A percentile compares a stretch with the other conserved stretches of the same genome.
Evolutionary conservation across 2,329 filamentous ascomycete species (phyloP).

Genomic region (Sporothrix humicola): DNA sequence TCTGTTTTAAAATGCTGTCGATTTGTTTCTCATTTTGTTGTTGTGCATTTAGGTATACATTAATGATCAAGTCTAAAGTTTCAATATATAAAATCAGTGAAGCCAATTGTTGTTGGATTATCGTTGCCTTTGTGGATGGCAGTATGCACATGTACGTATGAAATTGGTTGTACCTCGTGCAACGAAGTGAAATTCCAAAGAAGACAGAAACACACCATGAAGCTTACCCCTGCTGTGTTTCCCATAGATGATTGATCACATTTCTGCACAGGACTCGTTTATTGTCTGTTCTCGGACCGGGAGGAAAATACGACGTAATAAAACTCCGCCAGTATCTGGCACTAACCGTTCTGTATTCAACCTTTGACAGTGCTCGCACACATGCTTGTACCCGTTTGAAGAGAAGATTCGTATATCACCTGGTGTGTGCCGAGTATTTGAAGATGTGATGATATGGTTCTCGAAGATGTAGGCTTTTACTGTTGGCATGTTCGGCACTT

Average conservation of each 20-base stretch:
- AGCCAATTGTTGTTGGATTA: no score
- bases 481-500: neutral
- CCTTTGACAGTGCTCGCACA: neutral
- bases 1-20: neutral
- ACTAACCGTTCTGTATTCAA: no score
- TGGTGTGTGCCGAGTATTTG: no score
- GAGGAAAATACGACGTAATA: conserved; percentile 23
- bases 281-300: conserved; percentile 15
- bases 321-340: neutral
- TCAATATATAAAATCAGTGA: no score
- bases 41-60: no score
- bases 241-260: conserved; percentile 5
- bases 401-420: no score
- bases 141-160: no score
- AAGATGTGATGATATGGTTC: no score
- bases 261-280: conserved; percentile 15
- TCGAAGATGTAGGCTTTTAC: neutral
- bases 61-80: no score
- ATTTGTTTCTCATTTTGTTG: neutral
- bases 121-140: no score
- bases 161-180: no score
- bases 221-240: neutral
- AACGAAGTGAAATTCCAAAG: neutral
- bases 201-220: neutral
- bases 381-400: neutral